Conservation (phyloP, 768 basidiomycete species). For the Lepiota brunneoincarnata region DNA sequence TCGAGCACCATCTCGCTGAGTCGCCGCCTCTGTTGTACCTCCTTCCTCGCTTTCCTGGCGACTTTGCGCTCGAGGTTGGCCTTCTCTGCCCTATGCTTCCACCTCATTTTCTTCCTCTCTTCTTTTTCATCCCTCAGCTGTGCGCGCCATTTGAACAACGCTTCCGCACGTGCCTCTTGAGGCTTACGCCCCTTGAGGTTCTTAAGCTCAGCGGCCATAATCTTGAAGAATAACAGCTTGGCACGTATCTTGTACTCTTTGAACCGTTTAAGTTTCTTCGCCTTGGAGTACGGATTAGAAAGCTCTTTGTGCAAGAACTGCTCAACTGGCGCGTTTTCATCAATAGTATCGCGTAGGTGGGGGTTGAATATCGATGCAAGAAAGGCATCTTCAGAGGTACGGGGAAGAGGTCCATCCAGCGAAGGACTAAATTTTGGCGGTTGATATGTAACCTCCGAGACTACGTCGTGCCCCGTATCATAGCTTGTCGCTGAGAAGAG, state of each 20-base stretch:
- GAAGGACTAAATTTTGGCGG: constrained; percentile 50
- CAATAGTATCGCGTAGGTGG: constrained; percentile 37
- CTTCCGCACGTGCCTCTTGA: constrained; percentile 69
- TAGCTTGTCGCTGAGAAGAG: constrained; percentile 47
- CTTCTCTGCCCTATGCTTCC: constrained; percentile 46
- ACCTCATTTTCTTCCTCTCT: constrained; percentile 58
- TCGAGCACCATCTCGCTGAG: constrained; percentile 52
- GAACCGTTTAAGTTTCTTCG: constrained; percentile 81
- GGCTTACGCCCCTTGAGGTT: constrained; percentile 58
- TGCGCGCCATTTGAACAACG: constrained; percentile 70
- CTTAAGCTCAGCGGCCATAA: constrained; percentile 50
- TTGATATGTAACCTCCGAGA: constrained; percentile 68
- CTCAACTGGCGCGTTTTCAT: constrained; percentile 63
- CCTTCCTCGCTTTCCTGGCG: constrained; percentile 51
- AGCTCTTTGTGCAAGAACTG: constrained; percentile 65
- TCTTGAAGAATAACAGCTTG: constrained; percentile 48
- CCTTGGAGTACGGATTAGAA: constrained; percentile 77
- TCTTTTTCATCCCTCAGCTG: constrained; percentile 55
- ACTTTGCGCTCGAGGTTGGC: constrained; percentile 54
- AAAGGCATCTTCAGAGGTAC: constrained; percentile 51
- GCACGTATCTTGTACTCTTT: constrained; percentile 49
- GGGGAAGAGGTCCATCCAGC: constrained; percentile 33
- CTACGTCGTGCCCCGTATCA: constrained; percentile 63
- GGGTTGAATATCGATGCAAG: constrained; percentile 58
- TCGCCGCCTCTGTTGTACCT: constrained; percentile 50